These are phyloP conservation scores for Lactarius sp. DNA, from an alignment of 768 basidiomycete species.

Conservation along the genomic window DNA sequence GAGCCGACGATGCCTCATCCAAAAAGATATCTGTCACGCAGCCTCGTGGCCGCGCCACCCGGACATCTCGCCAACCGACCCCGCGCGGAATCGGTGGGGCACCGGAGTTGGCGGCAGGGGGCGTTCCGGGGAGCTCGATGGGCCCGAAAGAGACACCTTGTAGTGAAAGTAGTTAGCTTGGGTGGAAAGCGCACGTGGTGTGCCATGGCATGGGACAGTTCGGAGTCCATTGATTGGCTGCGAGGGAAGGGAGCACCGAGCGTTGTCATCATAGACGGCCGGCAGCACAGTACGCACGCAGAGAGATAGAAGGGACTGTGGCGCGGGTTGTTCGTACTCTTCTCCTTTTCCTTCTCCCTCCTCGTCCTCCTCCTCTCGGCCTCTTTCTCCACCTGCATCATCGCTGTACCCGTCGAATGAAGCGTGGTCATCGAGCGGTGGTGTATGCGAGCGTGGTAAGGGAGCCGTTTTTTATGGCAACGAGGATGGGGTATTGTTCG, in stretches of 20 bases:
- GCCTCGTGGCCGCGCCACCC: not conserved
- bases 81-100: conserved; percentile 6
- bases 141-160: conserved; percentile 11
- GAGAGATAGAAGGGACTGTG: conserved; percentile 31
- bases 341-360: not conserved
- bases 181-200: conserved; percentile 41
- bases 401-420: not conserved
- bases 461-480: not conserved
- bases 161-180: conserved; percentile 10
- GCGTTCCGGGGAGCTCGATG: not conserved
- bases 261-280: conserved; percentile 54
- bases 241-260: conserved; percentile 75
- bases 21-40: not conserved
- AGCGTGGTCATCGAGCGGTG: not conserved
- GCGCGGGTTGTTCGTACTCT: conserved; percentile 25
- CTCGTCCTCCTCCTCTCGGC: conserved; percentile 8
- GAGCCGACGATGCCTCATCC: not conserved
- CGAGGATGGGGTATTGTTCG: not conserved
- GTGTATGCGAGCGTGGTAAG: not conserved
- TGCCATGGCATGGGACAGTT: conserved; percentile 34
- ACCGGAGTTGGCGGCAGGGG: not conserved
- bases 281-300: conserved; percentile 36
- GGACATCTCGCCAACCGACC: conserved; percentile 1
- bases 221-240: conserved; percentile 50
- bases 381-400: conserved; percentile 24